phyloP scores from a whole-genome alignment of 441 rosid genomes.

The Erysimum cheiri region DNA sequence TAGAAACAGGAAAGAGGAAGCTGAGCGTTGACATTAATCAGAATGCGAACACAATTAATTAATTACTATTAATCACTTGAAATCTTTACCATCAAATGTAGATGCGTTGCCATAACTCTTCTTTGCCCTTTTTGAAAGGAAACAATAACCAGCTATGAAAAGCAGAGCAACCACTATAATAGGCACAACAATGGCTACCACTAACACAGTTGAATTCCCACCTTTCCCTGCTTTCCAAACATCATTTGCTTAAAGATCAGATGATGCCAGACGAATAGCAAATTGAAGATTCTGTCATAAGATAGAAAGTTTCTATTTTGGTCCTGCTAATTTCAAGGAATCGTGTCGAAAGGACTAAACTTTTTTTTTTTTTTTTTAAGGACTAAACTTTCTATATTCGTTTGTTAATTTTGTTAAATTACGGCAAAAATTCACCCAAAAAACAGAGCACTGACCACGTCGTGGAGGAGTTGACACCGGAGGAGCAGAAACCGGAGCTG shows the following conservation, averaged over 20 bases:
- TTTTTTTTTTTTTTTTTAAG: too few relatives aligned
- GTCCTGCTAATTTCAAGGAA: neutral
- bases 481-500: constrained; percentile 7
- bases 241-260: neutral
- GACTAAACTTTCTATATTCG: too few relatives aligned
- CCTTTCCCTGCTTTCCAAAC: constrained; percentile 27
- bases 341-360: neutral
- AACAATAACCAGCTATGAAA: constrained; percentile 32
- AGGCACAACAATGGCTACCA: constrained; percentile 33
- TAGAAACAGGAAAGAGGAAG: neutral
- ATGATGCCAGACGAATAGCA: neutral
- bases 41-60: neutral
- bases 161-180: constrained; percentile 22
- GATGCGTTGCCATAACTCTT: constrained; percentile 10
- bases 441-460: constrained; percentile 32
- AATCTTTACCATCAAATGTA: constrained; percentile 33
- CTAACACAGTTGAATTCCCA: constrained; percentile 17
- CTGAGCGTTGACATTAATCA: neutral
- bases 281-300: neutral
- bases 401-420: neutral
- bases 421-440: neutral
- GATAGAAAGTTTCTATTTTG: neutral
- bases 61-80: neutral
- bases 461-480: constrained; percentile 18
- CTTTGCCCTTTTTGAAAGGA: constrained; percentile 32